A percentile compares a stretch with the other conserved stretches of the same genome.
phyloP scores from a whole-genome alignment of 106 monocot species.

The Hemerocallis citrina region DNA sequence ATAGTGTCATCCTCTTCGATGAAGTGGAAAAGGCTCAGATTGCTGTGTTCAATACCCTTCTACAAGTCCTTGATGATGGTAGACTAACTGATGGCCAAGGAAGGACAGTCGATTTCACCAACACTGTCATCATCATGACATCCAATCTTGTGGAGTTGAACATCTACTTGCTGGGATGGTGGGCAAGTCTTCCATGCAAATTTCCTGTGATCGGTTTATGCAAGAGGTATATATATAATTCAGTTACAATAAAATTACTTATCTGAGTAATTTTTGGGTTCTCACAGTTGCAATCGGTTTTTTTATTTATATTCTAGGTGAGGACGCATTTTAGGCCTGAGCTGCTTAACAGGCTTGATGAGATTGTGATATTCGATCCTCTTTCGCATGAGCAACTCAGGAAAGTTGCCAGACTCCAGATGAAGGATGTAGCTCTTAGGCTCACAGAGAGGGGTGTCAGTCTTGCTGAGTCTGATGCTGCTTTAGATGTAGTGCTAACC shows the following conservation, averaged over 20 bases:
- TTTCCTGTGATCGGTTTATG: constrained; percentile 31
- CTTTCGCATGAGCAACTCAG: constrained; percentile 63
- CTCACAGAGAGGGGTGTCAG: constrained; percentile 58
- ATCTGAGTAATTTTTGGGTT: no score
- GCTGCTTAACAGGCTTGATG: constrained; percentile 59
- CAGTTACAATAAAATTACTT: no score
- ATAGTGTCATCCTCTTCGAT: constrained; percentile 57
- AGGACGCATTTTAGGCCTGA: constrained; percentile 62
- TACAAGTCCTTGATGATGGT: constrained; percentile 61
- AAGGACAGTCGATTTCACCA: constrained; percentile 55
- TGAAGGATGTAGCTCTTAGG: constrained; percentile 54
- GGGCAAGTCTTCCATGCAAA: constrained; percentile 33
- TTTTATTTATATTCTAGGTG: constrained; percentile 19
- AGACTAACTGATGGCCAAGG: constrained; percentile 60
- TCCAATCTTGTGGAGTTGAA: constrained; percentile 65
- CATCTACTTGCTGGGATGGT: constrained; percentile 41
- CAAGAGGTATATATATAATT: constrained; percentile 30
- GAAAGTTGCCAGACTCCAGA: constrained; percentile 63
- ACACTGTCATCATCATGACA: constrained; percentile 55
- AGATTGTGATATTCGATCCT: constrained; percentile 72
- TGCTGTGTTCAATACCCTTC: constrained; percentile 45
- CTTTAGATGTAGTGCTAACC: constrained; percentile 42
- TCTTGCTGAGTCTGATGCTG: constrained; percentile 50
- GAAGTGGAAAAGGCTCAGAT: constrained; percentile 64
- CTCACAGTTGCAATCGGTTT: background rate